Evolutionary conservation across 805 yeast species (phyloP).

Genomic region (Yamadazyma paraphyllophila): DNA sequence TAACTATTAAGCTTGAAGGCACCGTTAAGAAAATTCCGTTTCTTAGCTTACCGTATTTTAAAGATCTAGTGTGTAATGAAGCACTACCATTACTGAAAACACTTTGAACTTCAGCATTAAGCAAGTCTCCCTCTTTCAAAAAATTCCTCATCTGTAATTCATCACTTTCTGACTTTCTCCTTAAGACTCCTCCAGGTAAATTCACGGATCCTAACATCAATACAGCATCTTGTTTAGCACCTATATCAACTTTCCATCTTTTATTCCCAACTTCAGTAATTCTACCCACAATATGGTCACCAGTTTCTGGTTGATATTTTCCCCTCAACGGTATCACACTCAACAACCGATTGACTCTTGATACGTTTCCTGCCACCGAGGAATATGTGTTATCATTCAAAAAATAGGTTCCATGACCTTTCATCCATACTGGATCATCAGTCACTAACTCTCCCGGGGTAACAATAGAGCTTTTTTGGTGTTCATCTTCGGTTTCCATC

Average conservation of each 20-base stretch:
- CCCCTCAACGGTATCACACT: slow-evolving; percentile 86
- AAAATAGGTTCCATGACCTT: slow-evolving; percentile 95
- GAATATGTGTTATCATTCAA: slow-evolving; percentile 74
- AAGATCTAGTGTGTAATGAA: slow-evolving; percentile 89
- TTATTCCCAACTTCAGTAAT: slow-evolving; percentile 91
- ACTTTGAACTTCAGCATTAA: slow-evolving; percentile 94
- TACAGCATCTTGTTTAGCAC: slow-evolving; percentile 90
- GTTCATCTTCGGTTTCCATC: slow-evolving; percentile 35
- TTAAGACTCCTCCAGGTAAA: slow-evolving; percentile 92
- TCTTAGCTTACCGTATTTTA: slow-evolving; percentile 91
- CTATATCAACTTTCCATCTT: slow-evolving; percentile 96
- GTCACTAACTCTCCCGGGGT: slow-evolving; percentile 98
- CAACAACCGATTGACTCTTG: slow-evolving; percentile 80
- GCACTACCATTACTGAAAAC: slow-evolving; percentile 89
- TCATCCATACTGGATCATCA: slow-evolving; percentile 95
- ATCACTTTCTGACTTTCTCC: slow-evolving; percentile 92
- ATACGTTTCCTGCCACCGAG: slow-evolving; percentile 88
- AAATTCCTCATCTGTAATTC: slow-evolving; percentile 94
- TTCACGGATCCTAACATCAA: slow-evolving; percentile 93
- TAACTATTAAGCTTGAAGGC: slow-evolving; percentile 77
- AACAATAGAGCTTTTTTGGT: slow-evolving; percentile 44
- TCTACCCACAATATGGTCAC: slow-evolving; percentile 93
- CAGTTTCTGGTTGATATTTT: slow-evolving; percentile 89
- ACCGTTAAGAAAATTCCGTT: slow-evolving; percentile 83
- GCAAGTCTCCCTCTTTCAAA: slow-evolving; percentile 90